phyloP scores from a whole-genome alignment of 2,329 filamentous ascomycete genomes.

The Cyphellophora europaea region DNA sequence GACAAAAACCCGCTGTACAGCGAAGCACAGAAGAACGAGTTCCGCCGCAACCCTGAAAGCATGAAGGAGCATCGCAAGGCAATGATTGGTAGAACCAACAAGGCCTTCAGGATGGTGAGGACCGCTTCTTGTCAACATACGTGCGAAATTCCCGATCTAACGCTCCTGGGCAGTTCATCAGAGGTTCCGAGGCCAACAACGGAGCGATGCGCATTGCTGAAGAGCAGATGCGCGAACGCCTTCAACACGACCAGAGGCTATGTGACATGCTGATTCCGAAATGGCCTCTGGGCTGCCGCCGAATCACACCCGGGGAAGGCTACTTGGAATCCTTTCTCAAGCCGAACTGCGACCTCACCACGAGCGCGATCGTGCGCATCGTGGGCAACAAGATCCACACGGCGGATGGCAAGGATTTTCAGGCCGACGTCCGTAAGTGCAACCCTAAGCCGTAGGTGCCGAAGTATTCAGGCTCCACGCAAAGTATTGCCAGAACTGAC shows the following conservation, averaged over 20 bases:
- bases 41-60: slow-evolving; percentile 9
- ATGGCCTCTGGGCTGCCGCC: slow-evolving; percentile 18
- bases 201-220: slow-evolving; percentile 6
- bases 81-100: slow-evolving; percentile 21
- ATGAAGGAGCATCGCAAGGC: slow-evolving; percentile 17
- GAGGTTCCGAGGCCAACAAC: slow-evolving; percentile 5
- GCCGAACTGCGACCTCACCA: slow-evolving; percentile 25
- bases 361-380: slow-evolving; percentile 26
- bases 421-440: not conserved
- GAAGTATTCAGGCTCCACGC: too few species aligned
- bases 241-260: slow-evolving; percentile 15
- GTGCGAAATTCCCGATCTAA: not conserved
- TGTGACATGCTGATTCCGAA: slow-evolving; percentile 20
- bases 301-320: slow-evolving; percentile 17
- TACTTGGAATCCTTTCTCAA: slow-evolving; percentile 21
- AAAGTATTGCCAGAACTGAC: too few species aligned
- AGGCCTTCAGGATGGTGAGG: slow-evolving; percentile 22
- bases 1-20: slow-evolving; percentile 21
- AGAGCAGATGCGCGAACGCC: slow-evolving; percentile 7
- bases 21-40: slow-evolving; percentile 9
- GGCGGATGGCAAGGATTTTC: slow-evolving; percentile 16
- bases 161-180: slow-evolving; percentile 1
- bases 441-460: too few species aligned
- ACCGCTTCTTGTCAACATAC: not conserved
- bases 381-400: slow-evolving; percentile 25